Evolutionary conservation across 257 asterid species (phyloP), one percentile per base, ranked within the genome.

Genomic region (Misopates orontium): DNA sequence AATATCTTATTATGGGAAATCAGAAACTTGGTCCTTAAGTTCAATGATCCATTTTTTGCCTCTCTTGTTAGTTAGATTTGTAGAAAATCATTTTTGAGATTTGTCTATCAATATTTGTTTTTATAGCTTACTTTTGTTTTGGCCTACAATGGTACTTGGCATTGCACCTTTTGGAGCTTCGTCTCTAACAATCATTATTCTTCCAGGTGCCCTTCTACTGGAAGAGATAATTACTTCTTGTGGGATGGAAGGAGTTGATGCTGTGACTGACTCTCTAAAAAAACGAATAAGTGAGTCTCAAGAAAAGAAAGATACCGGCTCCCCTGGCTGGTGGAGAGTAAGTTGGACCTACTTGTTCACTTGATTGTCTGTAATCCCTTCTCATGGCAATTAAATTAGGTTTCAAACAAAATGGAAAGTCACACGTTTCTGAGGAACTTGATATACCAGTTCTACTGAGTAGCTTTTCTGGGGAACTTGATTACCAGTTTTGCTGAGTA

Each of bases 241-340:
- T 63, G 95, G 88, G 64, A 65, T 73, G 67, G 92, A 79, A 68
- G 99, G 92, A 70, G 71, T 88, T 66, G 79, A 83, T 79, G 96
- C 96, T 82, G 80, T 94, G 62, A 80, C 85, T 74, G 92, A 88
- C 68, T 81, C 97, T 70, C 82, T 83, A n/a, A 78, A 79, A 77
- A 83, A 80, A 47, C 89, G 97, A 77, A 79, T 90, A 75, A 78
- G 73, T 12, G 97, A 94, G 75, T 88, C 97, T 59, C 96, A 90
- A 66, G 86, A 71, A 64, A 84, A 76, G 75, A 94, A 94, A 83
- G 84, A 84, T 73, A 70, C 73, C 73, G 95, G 97, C 55, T 63
- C 83, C 64, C 62, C 80, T 44, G 79, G 83, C 75, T 94, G 99
- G 99, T 94, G 99, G 99, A 82, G 88, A 81, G 99, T 94, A 82